Evolutionary conservation across 2,329 filamentous ascomycete genomes (phyloP).

Genomic region (Stemphylium vesicarium): DNA sequence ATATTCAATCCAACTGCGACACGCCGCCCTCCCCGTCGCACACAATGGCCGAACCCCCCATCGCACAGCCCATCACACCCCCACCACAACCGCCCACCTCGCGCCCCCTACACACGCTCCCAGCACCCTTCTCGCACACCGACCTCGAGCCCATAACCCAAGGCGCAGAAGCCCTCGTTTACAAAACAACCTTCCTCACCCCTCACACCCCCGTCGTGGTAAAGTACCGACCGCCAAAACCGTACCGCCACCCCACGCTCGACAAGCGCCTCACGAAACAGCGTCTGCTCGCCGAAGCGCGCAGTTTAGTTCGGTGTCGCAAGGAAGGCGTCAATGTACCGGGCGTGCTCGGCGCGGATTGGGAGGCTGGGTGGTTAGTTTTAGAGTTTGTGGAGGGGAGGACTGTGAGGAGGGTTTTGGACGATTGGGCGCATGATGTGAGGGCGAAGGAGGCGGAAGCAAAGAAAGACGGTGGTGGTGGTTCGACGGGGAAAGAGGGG

Average conservation of each 20-base stretch:
- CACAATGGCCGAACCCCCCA: constrained; percentile 31
- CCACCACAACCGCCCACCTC: constrained; percentile 27
- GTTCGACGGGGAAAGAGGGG: neutral
- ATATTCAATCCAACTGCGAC: neutral
- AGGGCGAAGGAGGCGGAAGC: constrained; percentile 9
- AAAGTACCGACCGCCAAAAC: constrained; percentile 89
- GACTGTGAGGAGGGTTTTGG: constrained; percentile 73
- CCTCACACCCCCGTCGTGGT: constrained; percentile 74
- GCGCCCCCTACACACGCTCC: constrained; percentile 37
- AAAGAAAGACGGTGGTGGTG: neutral
- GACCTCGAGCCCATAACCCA: constrained; percentile 79
- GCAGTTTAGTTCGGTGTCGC: constrained; percentile 79
- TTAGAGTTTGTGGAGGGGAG: constrained; percentile 61
- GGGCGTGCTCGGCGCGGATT: constrained; percentile 73
- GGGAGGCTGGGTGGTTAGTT: constrained; percentile 66
- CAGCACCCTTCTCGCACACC: constrained; percentile 54
- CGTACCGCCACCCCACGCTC: constrained; percentile 88
- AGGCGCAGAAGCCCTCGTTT: constrained; percentile 94
- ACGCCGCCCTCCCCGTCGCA: neutral
- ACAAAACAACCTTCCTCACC: constrained; percentile 80
- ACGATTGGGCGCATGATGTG: constrained; percentile 64
- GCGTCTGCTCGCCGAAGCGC: constrained; percentile 85
- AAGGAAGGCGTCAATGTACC: constrained; percentile 83
- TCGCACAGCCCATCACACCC: constrained; percentile 24
- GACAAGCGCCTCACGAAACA: constrained; percentile 86